Evolutionary conservation across 2,329 filamentous ascomycete species (phyloP), one percentile per base, ranked within the genome.

Genomic region (Colletotrichum sp.): DNA sequence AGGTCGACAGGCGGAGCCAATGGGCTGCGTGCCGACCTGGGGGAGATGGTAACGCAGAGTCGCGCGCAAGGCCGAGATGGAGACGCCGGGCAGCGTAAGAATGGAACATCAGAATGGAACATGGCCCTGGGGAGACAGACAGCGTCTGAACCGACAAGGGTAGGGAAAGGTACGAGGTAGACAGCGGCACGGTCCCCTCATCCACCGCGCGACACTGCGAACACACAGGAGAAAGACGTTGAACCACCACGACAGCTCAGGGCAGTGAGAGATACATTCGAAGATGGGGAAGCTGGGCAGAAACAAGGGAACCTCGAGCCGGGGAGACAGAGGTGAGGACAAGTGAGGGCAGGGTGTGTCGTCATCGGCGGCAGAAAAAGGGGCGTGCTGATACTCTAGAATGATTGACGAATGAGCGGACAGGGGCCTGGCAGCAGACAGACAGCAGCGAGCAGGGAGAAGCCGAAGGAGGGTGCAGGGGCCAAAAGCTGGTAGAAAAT

Each of bases 41-140:
- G 63, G 63, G 9, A 72, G 28, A 75, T n/a, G 57, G 68, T 66
- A 63, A 21, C 59, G 60, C 49, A 55, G 26, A 34, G 60, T 60
- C 49, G 72, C 67, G 49, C 68, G n/a, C 69, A 75, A 65, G 72
- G 69, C 69, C 69, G 69, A 67, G 34, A 71, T 66, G 72, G 69
- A 72, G 72, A 67, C 67, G 67, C 49, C 34, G 72, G 72, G 67
- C 32, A 39, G 49, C 55, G 69, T 36, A 69, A 69, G 72, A 66
- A 62, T 60, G 49, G 60, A 24, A 66, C 32, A 44, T 44, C 71
- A 70, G 59, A 70, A 65, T 57, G 44, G 57, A 44, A 71, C 68
- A 62, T 39, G 68, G 21, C 32, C 60, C 69, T 64, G 69, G 62
- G 18, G 57, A 24, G 36, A 18, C 36, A 69, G 24, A 72, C 62